phyloP scores from a whole-genome alignment of 192 early-diverging fungal species.

The Dissophora ornata region DNA sequence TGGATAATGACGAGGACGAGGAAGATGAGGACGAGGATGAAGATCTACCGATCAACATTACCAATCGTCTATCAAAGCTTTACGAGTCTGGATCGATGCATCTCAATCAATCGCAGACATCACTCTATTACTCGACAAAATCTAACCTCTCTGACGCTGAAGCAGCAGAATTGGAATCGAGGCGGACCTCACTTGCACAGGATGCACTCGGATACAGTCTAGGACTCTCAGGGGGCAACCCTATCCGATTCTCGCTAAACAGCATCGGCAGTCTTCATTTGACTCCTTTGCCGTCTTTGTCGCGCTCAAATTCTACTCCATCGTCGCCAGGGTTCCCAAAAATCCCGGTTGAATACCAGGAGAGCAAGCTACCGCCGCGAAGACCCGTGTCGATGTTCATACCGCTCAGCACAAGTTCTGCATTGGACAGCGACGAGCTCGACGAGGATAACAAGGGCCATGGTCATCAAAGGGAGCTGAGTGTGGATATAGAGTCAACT shows the following conservation, averaged over 20 bases:
- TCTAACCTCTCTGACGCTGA: conserved; percentile 31
- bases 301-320: conserved; percentile 12
- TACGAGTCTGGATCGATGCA: conserved; percentile 38
- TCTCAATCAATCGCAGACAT: conserved; percentile 44
- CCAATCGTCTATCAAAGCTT: conserved; percentile 36
- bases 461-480: background rate
- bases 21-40: conserved; percentile 44
- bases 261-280: conserved; percentile 26
- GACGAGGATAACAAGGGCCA: background rate
- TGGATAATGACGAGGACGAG: conserved; percentile 32
- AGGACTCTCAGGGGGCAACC: conserved; percentile 30
- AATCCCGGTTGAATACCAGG: background rate
- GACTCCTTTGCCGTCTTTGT: background rate
- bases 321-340: conserved; percentile 16
- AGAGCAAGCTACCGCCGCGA: conserved; percentile 4
- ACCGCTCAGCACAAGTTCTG: background rate
- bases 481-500: background rate
- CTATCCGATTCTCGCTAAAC: conserved; percentile 38
- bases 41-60: conserved; percentile 23
- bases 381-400: conserved; percentile 27
- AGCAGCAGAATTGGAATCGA: conserved; percentile 19
- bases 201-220: conserved; percentile 34
- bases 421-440: background rate
- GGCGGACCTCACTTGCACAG: conserved; percentile 28
- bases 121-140: conserved; percentile 45